Conservation (phyloP, 1,284 basidiomycete genomes). For the Marasmius sp. region DNA sequence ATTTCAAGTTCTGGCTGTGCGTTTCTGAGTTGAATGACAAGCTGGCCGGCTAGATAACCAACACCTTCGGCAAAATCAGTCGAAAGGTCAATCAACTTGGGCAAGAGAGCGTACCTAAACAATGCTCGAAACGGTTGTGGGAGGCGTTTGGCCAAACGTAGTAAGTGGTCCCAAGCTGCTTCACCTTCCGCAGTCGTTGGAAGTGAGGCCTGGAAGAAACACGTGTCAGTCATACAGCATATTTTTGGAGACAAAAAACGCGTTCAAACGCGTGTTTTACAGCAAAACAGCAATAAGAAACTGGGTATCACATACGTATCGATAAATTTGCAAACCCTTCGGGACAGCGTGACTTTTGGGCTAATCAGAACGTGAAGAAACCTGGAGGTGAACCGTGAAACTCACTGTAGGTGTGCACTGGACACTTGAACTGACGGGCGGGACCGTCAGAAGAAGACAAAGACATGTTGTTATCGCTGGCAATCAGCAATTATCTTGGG, state of each 20-base stretch:
- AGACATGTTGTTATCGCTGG: too few relatives aligned
- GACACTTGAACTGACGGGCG: slow-evolving; percentile 1
- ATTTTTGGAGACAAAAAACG: not conserved
- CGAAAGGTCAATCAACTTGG: not conserved
- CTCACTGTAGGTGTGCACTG: slow-evolving; percentile 5
- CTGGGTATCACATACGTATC: not conserved
- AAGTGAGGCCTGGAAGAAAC: slow-evolving; percentile 57
- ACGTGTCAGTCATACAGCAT: not conserved
- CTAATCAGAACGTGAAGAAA: not conserved
- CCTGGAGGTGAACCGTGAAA: slow-evolving; percentile 12
- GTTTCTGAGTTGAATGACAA: slow-evolving; percentile 57
- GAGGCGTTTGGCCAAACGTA: slow-evolving; percentile 75
- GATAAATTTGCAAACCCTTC: not conserved
- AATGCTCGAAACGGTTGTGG: slow-evolving; percentile 81
- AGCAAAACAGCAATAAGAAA: not conserved
- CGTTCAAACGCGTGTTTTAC: not conserved
- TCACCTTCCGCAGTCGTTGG: slow-evolving; percentile 70
- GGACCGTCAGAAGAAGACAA: too few relatives aligned
- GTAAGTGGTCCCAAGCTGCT: slow-evolving; percentile 75
- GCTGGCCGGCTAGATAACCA: slow-evolving; percentile 61
- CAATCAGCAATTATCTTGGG: too few relatives aligned
- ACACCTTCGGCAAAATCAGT: slow-evolving; percentile 47
- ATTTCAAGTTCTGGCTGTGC: slow-evolving; percentile 64
- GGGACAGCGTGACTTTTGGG: not conserved
- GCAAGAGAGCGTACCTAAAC: slow-evolving; percentile 51